phyloP scores from a whole-genome alignment of 2,329 filamentous ascomycete genomes.

The Chrysoporthe austroafricana region DNA sequence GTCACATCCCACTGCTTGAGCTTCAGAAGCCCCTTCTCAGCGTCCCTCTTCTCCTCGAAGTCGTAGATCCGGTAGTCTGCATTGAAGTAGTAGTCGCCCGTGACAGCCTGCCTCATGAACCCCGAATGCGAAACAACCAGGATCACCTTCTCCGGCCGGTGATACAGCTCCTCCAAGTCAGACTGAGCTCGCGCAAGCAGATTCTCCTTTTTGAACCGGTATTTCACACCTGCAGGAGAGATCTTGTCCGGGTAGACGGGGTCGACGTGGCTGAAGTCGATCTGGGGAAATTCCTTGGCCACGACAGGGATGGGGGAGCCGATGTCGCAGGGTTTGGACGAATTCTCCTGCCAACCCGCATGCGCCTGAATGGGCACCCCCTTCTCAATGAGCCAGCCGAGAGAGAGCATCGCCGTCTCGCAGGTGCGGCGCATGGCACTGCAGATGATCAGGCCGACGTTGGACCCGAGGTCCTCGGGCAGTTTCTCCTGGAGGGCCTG shows the following conservation, averaged over 20 bases:
- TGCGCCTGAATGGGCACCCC: slow-evolving; percentile 60
- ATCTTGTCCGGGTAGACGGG: slow-evolving; percentile 67
- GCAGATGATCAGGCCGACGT: slow-evolving; percentile 60
- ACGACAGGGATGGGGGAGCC: slow-evolving; percentile 54
- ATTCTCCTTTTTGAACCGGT: slow-evolving; percentile 56
- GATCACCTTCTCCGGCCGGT: slow-evolving; percentile 62
- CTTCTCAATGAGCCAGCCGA: slow-evolving; percentile 58
- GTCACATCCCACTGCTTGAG: slow-evolving; percentile 56
- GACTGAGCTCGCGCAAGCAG: slow-evolving; percentile 59
- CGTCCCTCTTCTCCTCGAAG: slow-evolving; percentile 42
- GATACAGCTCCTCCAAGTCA: slow-evolving; percentile 53
- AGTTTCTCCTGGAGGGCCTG: slow-evolving; percentile 47
- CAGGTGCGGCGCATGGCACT: slow-evolving; percentile 69
- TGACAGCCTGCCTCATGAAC: slow-evolving; percentile 62
- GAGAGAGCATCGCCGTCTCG: slow-evolving; percentile 62
- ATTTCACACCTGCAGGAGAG: slow-evolving; percentile 47
- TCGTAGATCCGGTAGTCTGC: slow-evolving; percentile 68
- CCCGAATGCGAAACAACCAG: slow-evolving; percentile 69
- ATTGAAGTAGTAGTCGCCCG: slow-evolving; percentile 61
- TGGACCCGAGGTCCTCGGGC: slow-evolving; percentile 40
- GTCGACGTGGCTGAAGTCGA: slow-evolving; percentile 62
- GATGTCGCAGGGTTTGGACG: slow-evolving; percentile 63
- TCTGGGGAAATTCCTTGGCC: slow-evolving; percentile 52
- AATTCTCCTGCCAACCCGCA: slow-evolving; percentile 68
- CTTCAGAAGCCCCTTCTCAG: slow-evolving; percentile 36